phyloP scores from a whole-genome alignment of 129 eudicot genomes.

The Centrapalus pauciflorus region DNA sequence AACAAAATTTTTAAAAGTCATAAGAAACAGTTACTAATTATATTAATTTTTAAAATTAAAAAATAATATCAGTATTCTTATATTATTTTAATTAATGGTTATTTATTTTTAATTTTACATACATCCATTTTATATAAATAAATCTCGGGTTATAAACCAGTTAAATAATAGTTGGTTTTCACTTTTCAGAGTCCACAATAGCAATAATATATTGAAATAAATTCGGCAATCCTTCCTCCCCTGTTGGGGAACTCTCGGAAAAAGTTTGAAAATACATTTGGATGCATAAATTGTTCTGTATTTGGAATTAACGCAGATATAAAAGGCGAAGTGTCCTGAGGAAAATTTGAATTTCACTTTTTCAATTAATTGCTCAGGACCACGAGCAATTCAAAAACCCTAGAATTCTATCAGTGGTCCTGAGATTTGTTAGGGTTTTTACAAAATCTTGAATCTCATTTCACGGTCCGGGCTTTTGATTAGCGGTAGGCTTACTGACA shows the following conservation, averaged over 20 bases:
- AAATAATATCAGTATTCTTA: too few relatives aligned
- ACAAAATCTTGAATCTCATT: slow-evolving; percentile 12
- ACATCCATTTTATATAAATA: too few relatives aligned
- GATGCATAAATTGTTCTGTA: background rate
- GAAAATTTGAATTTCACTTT: background rate
- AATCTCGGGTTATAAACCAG: too few relatives aligned
- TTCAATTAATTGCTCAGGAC: background rate
- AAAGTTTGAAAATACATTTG: background rate
- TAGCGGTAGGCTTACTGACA: background rate
- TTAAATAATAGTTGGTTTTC: too few relatives aligned
- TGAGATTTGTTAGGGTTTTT: slow-evolving; percentile 28
- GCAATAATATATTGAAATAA: background rate
- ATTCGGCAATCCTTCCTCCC: background rate
- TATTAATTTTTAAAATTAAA: too few relatives aligned
- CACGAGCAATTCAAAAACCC: slow-evolving; percentile 13
- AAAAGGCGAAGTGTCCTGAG: slow-evolving; percentile 5
- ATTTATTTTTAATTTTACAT: too few relatives aligned
- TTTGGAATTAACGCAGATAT: slow-evolving; percentile 2
- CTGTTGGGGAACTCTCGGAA: background rate
- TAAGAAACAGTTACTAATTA: too few relatives aligned
- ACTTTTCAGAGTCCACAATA: too few relatives aligned
- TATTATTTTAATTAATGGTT: too few relatives aligned
- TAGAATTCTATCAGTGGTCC: background rate
- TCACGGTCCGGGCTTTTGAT: background rate
- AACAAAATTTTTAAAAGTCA: too few relatives aligned